These are phyloP conservation scores for Aegilops speltoides DNA, from an alignment of 176 grass and related monocot species.

Conservation along the genomic window DNA sequence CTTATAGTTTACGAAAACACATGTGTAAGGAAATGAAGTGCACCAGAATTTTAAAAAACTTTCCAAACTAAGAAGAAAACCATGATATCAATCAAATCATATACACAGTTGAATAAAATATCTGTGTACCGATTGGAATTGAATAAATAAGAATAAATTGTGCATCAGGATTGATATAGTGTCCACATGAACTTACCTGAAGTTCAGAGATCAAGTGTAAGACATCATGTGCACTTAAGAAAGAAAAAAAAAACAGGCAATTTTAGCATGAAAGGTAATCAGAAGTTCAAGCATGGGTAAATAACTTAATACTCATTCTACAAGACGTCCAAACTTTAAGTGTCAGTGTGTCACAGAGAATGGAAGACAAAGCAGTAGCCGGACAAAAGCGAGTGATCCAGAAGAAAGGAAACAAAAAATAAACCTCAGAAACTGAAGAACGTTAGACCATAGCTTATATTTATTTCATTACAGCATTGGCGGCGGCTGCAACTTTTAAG, in stretches of 20 bases:
- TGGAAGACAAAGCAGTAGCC: background rate
- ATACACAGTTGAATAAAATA: background rate
- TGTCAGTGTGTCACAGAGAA: background rate
- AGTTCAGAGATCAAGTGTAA: slow-evolving; percentile 67
- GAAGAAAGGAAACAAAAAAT: background rate
- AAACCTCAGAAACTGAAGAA: background rate
- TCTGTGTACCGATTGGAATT: background rate
- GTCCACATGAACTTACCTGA: slow-evolving; percentile 52
- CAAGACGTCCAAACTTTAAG: background rate
- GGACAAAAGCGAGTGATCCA: background rate
- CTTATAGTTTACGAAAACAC: background rate
- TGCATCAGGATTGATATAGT: slow-evolving; percentile 14
- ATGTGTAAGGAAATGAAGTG: background rate
- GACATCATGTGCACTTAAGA: slow-evolving; percentile 49
- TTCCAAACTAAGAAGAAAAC: background rate
- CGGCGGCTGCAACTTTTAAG: background rate
- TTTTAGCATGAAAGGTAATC: background rate
- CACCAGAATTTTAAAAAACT: background rate
- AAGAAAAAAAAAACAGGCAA: background rate
- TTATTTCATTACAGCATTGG: background rate
- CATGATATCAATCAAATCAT: background rate
- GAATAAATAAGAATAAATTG: background rate
- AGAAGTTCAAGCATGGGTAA: background rate
- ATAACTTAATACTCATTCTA: background rate
- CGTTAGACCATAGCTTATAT: background rate